A percentile compares a stretch with the other conserved stretches of the same genome.
phyloP scores from a whole-genome alignment of 148 eudicot genomes.

The Silene uniflora region DNA sequence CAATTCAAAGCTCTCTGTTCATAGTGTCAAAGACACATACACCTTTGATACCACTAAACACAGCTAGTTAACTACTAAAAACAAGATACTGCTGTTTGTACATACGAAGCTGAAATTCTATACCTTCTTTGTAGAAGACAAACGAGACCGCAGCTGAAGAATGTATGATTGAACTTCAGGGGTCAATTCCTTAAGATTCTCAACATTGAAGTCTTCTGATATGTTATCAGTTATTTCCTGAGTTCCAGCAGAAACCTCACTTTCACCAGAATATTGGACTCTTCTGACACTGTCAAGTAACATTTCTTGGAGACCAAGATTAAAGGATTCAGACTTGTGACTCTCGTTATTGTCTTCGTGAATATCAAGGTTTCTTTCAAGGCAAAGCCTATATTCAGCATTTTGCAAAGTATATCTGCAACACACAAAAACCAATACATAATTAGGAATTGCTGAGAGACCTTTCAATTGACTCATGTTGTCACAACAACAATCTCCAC shows the following conservation, averaged over 20 bases:
- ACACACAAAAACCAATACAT: background rate
- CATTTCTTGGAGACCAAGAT: slow-evolving; percentile 39
- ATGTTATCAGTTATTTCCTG: slow-evolving; percentile 34
- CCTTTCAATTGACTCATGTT: background rate
- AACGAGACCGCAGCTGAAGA: slow-evolving; percentile 58
- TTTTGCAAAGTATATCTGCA: slow-evolving; percentile 89
- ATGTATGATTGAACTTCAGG: slow-evolving; percentile 69
- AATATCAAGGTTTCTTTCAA: slow-evolving; percentile 78
- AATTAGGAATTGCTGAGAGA: background rate
- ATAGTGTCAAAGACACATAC: background rate
- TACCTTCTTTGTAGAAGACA: slow-evolving; percentile 77
- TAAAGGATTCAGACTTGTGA: slow-evolving; percentile 40
- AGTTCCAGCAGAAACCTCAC: slow-evolving; percentile 31
- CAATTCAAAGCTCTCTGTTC: background rate
- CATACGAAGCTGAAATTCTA: slow-evolving; percentile 6
- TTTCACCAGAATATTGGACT: slow-evolving; percentile 32
- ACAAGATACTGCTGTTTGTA: background rate
- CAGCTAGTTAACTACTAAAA: background rate
- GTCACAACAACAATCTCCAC: background rate
- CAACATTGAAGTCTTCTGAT: slow-evolving; percentile 34
- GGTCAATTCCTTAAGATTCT: slow-evolving; percentile 66
- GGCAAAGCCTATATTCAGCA: slow-evolving; percentile 96
- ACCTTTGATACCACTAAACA: background rate
- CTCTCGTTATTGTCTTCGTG: slow-evolving; percentile 44
- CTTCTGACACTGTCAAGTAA: slow-evolving; percentile 46